Evolutionary conservation across 148 eudicot species (phyloP).

Genomic region (Pharnaceum exiguum): DNA sequence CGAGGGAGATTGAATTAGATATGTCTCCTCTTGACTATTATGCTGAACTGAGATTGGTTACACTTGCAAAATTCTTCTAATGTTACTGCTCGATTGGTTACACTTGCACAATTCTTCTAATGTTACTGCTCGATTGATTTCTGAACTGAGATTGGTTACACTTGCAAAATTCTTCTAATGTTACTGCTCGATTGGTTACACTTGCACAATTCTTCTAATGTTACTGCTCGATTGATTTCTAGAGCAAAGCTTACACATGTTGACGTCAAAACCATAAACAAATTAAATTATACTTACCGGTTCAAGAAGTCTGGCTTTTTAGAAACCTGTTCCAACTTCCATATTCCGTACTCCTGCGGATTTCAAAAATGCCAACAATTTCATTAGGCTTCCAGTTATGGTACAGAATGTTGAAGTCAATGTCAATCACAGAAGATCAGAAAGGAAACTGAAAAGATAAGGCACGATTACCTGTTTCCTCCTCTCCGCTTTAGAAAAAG

Average conservation of each 20-base stretch:
- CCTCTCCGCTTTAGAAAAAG: constrained; percentile 40
- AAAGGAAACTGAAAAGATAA: constrained; percentile 4
- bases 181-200: too few relatives aligned
- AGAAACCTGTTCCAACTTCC: constrained; percentile 52
- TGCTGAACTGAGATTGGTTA: too few relatives aligned
- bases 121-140: too few relatives aligned
- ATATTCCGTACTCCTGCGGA: constrained; percentile 67
- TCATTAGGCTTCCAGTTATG: not conserved
- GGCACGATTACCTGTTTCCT: constrained; percentile 45
- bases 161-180: too few relatives aligned
- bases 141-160: too few relatives aligned
- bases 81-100: too few relatives aligned
- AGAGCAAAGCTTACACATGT: not conserved
- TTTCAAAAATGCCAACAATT: constrained; percentile 14
- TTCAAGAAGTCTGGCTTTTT: constrained; percentile 58
- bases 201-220: too few relatives aligned
- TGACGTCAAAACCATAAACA: not conserved
- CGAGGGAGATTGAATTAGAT: too few relatives aligned
- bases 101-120: too few relatives aligned
- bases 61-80: too few relatives aligned
- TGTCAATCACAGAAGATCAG: not conserved
- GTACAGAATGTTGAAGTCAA: not conserved
- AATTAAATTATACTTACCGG: constrained; percentile 33
- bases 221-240: too few relatives aligned
- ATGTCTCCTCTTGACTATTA: too few relatives aligned